phyloP scores from a whole-genome alignment of 2,329 filamentous ascomycete species.

The Penicillium occitanis region DNA sequence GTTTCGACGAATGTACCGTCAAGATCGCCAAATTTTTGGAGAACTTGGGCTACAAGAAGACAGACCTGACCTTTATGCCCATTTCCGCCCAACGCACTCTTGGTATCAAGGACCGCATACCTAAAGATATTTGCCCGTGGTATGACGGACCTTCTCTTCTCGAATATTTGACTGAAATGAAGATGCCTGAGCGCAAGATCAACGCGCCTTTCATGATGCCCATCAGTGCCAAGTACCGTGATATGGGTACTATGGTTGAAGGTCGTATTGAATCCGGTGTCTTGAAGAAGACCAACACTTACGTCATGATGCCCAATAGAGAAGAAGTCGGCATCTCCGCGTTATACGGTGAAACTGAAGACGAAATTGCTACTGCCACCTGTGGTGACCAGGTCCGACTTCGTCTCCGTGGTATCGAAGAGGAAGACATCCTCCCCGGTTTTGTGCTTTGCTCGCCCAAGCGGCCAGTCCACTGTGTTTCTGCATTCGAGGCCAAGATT shows the following conservation, averaged over 20 bases:
- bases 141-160: slow-evolving; percentile 87
- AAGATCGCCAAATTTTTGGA: slow-evolving; percentile 89
- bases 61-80: slow-evolving; percentile 91
- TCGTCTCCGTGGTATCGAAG: slow-evolving; percentile 89
- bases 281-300: slow-evolving; percentile 80
- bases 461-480: slow-evolving; percentile 86
- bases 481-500: slow-evolving; percentile 92
- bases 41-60: slow-evolving; percentile 93
- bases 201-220: slow-evolving; percentile 99
- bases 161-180: slow-evolving; percentile 93
- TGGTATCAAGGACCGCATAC: slow-evolving; percentile 85
- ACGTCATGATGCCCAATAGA: slow-evolving; percentile 95
- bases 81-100: slow-evolving; percentile 84
- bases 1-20: slow-evolving; percentile 88
- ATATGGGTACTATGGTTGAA: slow-evolving; percentile 96
- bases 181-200: slow-evolving; percentile 87
- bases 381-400: slow-evolving; percentile 94
- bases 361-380: slow-evolving; percentile 76
- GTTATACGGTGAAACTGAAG: slow-evolving; percentile 92
- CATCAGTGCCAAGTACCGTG: slow-evolving; percentile 90
- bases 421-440: slow-evolving; percentile 92
- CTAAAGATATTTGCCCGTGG: slow-evolving; percentile 75
- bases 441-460: slow-evolving; percentile 96
- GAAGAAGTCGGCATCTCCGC: slow-evolving; percentile 77
- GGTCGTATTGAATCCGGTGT: slow-evolving; percentile 96